These are phyloP conservation scores for Tricladium varicosporioides DNA, from an alignment of 2,329 filamentous ascomycete genomes.

Conservation along the genomic window DNA sequence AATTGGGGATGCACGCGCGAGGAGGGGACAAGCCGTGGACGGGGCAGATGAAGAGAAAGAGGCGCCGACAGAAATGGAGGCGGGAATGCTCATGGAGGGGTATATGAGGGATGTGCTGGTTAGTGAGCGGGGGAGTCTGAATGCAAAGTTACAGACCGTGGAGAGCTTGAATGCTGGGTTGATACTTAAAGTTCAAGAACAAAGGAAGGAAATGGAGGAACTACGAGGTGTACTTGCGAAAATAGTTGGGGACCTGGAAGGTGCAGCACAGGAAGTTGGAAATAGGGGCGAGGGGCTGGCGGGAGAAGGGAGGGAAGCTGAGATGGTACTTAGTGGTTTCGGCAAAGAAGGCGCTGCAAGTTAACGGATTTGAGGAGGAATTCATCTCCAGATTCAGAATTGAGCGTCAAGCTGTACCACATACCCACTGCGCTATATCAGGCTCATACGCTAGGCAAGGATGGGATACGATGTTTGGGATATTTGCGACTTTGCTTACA, in stretches of 20 bases:
- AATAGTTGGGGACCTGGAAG: slow-evolving; percentile 52
- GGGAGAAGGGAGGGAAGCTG: slow-evolving; percentile 18
- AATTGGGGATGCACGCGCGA: not conserved
- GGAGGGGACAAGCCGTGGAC: not conserved
- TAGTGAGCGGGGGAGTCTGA: slow-evolving; percentile 52
- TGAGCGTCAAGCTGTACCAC: too few species aligned
- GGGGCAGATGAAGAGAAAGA: slow-evolving; percentile 7
- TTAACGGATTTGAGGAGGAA: too few species aligned
- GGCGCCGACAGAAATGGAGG: too few species aligned
- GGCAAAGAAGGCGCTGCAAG: not conserved
- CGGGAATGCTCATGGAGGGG: too few species aligned
- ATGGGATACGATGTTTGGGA: too few species aligned
- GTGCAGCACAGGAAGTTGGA: slow-evolving; percentile 38
- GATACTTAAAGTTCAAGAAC: slow-evolving; percentile 48
- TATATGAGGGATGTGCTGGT: too few species aligned
- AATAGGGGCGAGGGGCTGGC: slow-evolving; percentile 20
- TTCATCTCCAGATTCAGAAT: too few species aligned
- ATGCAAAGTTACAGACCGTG: slow-evolving; percentile 54
- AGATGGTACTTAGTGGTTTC: slow-evolving; percentile 8
- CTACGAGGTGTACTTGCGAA: slow-evolving; percentile 50
- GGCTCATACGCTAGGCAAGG: too few species aligned
- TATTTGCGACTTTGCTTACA: too few species aligned
- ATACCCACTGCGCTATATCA: too few species aligned
- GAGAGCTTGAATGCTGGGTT: slow-evolving; percentile 56
- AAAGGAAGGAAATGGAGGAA: slow-evolving; percentile 53